Conservation (phyloP, 1,284 basidiomycete species). For the Sutorius eximius region DNA sequence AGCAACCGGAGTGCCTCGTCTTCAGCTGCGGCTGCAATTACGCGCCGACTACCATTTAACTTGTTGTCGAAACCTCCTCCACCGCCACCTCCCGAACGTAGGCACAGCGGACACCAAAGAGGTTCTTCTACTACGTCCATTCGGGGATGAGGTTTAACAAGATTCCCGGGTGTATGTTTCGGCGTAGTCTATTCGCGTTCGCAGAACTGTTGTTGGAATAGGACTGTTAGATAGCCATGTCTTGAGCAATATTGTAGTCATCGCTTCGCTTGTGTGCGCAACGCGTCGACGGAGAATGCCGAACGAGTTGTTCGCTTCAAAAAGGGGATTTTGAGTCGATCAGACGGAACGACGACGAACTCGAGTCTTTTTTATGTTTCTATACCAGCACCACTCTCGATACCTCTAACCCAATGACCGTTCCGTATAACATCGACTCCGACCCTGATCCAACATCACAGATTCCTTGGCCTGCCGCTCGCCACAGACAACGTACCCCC, state of each 20-base stretch:
- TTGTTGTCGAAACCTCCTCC: conserved; percentile 53
- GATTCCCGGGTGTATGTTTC: conserved; percentile 10
- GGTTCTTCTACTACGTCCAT: conserved; percentile 35
- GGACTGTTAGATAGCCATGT: conserved; percentile 11
- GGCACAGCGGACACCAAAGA: conserved; percentile 28
- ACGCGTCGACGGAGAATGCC: conserved; percentile 3
- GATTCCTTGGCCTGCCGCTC: conserved; percentile 66
- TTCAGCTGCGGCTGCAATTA: conserved; percentile 44
- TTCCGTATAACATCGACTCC: conserved; percentile 54
- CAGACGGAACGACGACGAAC: neutral
- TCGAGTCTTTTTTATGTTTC: conserved; percentile 16
- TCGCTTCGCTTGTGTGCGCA: neutral
- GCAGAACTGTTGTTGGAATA: conserved; percentile 25
- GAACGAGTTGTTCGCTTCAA: conserved; percentile 10
- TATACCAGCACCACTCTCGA: conserved; percentile 3
- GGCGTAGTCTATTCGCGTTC: conserved; percentile 10
- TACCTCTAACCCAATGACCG: conserved; percentile 39
- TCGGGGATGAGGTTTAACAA: conserved; percentile 27
- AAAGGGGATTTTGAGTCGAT: conserved; percentile 16
- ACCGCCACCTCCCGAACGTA: conserved; percentile 26
- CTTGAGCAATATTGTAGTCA: conserved; percentile 24
- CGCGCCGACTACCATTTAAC: conserved; percentile 66
- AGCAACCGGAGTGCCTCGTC: conserved; percentile 31
- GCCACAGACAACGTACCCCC: conserved; percentile 38
- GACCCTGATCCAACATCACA: conserved; percentile 74